Conservation (phyloP, 2,329 filamentous ascomycete genomes). For the Colletotrichum sp. region DNA sequence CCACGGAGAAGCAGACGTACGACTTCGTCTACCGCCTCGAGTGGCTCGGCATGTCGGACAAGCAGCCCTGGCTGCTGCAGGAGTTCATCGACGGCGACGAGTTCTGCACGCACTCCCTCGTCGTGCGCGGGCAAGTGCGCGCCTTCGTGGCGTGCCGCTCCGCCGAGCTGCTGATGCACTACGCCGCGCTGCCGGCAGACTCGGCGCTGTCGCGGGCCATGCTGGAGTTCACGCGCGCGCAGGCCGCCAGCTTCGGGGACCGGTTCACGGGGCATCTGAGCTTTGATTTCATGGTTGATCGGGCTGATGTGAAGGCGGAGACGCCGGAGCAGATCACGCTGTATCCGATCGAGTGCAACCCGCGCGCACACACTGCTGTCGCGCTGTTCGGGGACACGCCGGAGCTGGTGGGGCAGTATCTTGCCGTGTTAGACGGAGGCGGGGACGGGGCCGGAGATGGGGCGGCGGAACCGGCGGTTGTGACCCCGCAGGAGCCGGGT, state of each 20-base stretch:
- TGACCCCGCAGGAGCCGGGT: constrained; percentile 25
- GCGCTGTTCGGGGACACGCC: constrained; percentile 59
- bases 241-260: constrained; percentile 54
- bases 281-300: constrained; percentile 72
- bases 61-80: constrained; percentile 70
- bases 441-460: not conserved
- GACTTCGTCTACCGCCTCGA: constrained; percentile 56
- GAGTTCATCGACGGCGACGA: constrained; percentile 67
- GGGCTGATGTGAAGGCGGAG: constrained; percentile 33
- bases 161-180: constrained; percentile 69
- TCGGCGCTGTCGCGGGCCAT: constrained; percentile 63
- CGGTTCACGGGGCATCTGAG: constrained; percentile 72
- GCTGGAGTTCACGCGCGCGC: constrained; percentile 66
- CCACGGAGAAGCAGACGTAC: constrained; percentile 56
- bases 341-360: constrained; percentile 76
- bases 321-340: constrained; percentile 34
- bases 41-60: constrained; percentile 50
- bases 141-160: constrained; percentile 72
- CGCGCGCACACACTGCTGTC: constrained; percentile 71
- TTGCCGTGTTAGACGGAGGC: constrained; percentile 44
- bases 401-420: constrained; percentile 56
- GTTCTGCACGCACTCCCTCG: constrained; percentile 74
- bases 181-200: constrained; percentile 59
- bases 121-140: constrained; percentile 68
- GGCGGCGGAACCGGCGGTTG: not conserved